Conservation (phyloP, 2,329 filamentous ascomycete species). For the Penicillium sp. region DNA sequence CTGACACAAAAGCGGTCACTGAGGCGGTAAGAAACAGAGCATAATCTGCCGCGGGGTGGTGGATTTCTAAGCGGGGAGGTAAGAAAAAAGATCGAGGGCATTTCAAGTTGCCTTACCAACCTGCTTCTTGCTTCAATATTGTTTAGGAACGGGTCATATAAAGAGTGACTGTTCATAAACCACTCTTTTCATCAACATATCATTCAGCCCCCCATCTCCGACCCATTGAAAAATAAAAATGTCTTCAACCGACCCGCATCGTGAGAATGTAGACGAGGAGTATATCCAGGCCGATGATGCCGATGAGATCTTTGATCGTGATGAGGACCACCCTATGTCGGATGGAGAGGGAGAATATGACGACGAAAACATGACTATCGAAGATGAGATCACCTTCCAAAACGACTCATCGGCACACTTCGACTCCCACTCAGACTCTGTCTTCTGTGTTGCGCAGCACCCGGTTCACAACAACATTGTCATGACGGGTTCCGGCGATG, state of each 20-base stretch:
- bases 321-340: conserved; percentile 67
- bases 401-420: conserved; percentile 96
- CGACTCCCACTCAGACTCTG: conserved; percentile 81
- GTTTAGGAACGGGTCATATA: not conserved
- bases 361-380: conserved; percentile 49
- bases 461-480: conserved; percentile 73
- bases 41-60: conserved; percentile 17
- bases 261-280: conserved; percentile 63
- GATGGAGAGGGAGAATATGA: conserved; percentile 65
- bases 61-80: conserved; percentile 27
- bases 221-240: conserved; percentile 20
- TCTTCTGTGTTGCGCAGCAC: conserved; percentile 94
- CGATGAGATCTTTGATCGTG: conserved; percentile 71
- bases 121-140: not conserved
- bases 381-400: conserved; percentile 66
- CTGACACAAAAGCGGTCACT: not conserved
- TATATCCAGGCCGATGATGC: conserved; percentile 76
- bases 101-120: not conserved
- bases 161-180: not conserved
- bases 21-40: not conserved
- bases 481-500: conserved; percentile 82
- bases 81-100: conserved; percentile 19
- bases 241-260: conserved; percentile 37
- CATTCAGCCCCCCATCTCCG: not conserved
- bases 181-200: not conserved